Base-by-base conservation (phyloP, 1,139 yeast genomes). In the Candida anutae region DNA sequence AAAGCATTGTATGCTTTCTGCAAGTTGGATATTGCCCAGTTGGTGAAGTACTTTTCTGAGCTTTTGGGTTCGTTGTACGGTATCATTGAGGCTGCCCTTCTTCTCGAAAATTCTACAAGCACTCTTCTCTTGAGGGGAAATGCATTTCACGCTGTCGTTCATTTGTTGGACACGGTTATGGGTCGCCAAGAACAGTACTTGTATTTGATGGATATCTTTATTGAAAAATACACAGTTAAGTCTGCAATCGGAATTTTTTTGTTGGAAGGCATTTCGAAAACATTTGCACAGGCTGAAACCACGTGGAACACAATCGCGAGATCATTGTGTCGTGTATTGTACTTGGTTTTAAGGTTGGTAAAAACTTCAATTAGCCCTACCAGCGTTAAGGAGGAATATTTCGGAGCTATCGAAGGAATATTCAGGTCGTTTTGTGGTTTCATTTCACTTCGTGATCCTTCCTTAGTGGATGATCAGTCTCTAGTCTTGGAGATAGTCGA, bases 131-230 rank as follows among this genome's bases (percentile, higher is more conserved):
- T 64, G 19, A 55, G 48, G 29, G 67, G 60, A 24, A 53, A 55
- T 35, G 36, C 52, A 6, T 77, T 77, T 47, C 72, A 70, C 40
- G 69, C 80, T 2, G 59, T 75, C 25, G 68, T 77, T 23, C 78
- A 75, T 38, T 55, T 77, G 33, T 50, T 79, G 24, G 84, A 78
- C 49, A 62, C 74, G 24, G 63, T 76, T n/a, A 60, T 77, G 40
- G 83, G 81, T 5, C 71, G 76, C 46, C 78, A 76, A 45, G 78
- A 74, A 34, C 81, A 75, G 42, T 74, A 74, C 49, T 57, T 69
- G 25, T 69, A 71, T 36, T 46, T 76, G 45, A 61, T 77, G 39
- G 75, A 74, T 27, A 58, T 62, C 13, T 76, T 74, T 38, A 45
- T 66, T 23, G 34, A 43, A 13, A 50, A 48, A 29, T 45, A 47